Percentiles rank a stretch among this genome's conserved stretches.
These are phyloP conservation scores for Cymbomonas tetramitiformis DNA, from an alignment of 139 green algal species.

Conservation along the genomic window DNA sequence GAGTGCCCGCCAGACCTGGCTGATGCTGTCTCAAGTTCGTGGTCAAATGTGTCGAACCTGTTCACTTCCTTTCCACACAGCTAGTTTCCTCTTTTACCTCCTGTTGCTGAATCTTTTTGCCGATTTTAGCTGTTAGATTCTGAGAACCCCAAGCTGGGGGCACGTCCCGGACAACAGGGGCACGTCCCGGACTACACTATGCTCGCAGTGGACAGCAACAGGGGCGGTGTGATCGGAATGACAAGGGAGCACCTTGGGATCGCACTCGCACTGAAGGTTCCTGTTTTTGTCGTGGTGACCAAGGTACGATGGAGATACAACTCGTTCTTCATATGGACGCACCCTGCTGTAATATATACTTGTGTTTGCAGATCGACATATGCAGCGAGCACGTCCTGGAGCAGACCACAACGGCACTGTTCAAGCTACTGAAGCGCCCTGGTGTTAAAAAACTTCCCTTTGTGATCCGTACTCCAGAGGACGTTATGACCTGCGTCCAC, in stretches of 20 bases:
- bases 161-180: too few relatives aligned
- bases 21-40: too few relatives aligned
- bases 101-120: too few relatives aligned
- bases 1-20: too few relatives aligned
- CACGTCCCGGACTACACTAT: slow-evolving; percentile 10
- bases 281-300: slow-evolving; percentile 76
- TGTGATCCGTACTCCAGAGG: slow-evolving; percentile 44
- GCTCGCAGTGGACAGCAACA: slow-evolving; percentile 12
- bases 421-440: slow-evolving; percentile 67
- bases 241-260: slow-evolving; percentile 55
- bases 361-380: slow-evolving; percentile 51
- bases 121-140: too few relatives aligned
- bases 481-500: slow-evolving; percentile 65
- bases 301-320: slow-evolving; percentile 29
- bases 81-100: too few relatives aligned
- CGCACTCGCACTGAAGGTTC: slow-evolving; percentile 25
- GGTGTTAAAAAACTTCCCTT: slow-evolving; percentile 73
- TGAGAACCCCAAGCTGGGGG: too few relatives aligned
- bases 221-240: slow-evolving; percentile 66
- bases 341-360: too few relatives aligned
- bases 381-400: slow-evolving; percentile 64
- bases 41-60: too few relatives aligned
- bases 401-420: slow-evolving; percentile 38
- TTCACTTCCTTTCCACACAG: too few relatives aligned
- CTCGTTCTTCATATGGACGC: too few relatives aligned